Evolutionary conservation across 441 rosid species (phyloP).

Genomic region (Populus trichocarpa): DNA sequence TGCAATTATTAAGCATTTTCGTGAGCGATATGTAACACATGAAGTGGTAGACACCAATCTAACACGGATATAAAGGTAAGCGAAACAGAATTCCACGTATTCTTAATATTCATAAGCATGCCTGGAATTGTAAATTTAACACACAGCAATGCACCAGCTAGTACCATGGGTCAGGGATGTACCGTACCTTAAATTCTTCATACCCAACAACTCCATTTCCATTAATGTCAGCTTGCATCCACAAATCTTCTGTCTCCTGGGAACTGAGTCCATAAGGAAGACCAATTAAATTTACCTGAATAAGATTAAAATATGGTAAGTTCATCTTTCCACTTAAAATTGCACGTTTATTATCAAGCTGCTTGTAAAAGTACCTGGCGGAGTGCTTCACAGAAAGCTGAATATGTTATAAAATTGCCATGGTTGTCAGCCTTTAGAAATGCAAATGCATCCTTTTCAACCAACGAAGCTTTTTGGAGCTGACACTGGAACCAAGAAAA

Average conservation of each 20-base stretch:
- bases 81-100: neutral
- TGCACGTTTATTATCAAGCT: neutral
- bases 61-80: neutral
- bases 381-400: constrained; percentile 72
- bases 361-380: constrained; percentile 46
- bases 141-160: no score
- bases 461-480: constrained; percentile 55
- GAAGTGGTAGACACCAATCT: neutral
- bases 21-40: neutral
- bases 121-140: no score
- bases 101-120: neutral
- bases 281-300: constrained; percentile 63
- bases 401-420: constrained; percentile 50
- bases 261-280: constrained; percentile 61
- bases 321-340: neutral
- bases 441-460: constrained; percentile 59
- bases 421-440: constrained; percentile 56
- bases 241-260: constrained; percentile 68
- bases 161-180: neutral
- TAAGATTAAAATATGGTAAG: constrained; percentile 11
- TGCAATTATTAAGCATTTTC: constrained; percentile 14
- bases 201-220: constrained; percentile 67
- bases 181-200: constrained; percentile 68
- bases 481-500: constrained; percentile 50
- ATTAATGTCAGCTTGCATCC: constrained; percentile 66